These are phyloP conservation scores for Leccinum fibrillosum DNA, from an alignment of 768 basidiomycete species.

Conservation along the genomic window DNA sequence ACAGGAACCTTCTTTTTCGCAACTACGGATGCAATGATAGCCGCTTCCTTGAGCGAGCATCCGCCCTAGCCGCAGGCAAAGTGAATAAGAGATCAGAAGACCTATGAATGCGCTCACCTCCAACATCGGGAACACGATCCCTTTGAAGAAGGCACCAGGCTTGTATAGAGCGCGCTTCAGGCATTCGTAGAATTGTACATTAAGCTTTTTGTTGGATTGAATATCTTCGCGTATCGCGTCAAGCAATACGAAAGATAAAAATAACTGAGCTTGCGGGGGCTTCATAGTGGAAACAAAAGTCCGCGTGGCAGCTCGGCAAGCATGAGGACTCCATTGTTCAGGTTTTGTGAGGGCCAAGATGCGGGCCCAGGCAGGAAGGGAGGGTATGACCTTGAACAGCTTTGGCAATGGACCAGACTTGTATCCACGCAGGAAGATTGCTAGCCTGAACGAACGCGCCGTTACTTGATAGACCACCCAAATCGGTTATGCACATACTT, in stretches of 20 bases:
- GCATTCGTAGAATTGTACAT: slow-evolving; percentile 92
- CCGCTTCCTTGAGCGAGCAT: slow-evolving; percentile 91
- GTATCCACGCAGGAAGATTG: slow-evolving; percentile 80
- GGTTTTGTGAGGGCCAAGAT: slow-evolving; percentile 91
- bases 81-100: slow-evolving; percentile 28
- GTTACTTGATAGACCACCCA: slow-evolving; percentile 3
- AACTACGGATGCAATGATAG: slow-evolving; percentile 89
- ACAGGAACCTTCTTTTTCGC: slow-evolving; percentile 91
- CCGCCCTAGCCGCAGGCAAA: slow-evolving; percentile 46
- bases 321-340: slow-evolving; percentile 94
- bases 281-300: slow-evolving; percentile 98
- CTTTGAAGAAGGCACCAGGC: slow-evolving; percentile 98
- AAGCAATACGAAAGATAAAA: slow-evolving; percentile 86
- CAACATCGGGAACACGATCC: slow-evolving; percentile 91
- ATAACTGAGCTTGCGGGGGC: slow-evolving; percentile 89
- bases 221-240: slow-evolving; percentile 92
- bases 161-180: slow-evolving; percentile 92
- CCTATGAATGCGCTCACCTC: slow-evolving; percentile 55
- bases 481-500: slow-evolving; percentile 59
- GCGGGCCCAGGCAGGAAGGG: slow-evolving; percentile 93
- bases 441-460: slow-evolving; percentile 58
- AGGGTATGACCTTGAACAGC: slow-evolving; percentile 96
- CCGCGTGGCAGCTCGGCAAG: slow-evolving; percentile 88
- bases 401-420: slow-evolving; percentile 94
- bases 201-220: slow-evolving; percentile 78